phyloP scores from a whole-genome alignment of 2,329 filamentous ascomycete genomes.

The Aspergillus sergii region DNA sequence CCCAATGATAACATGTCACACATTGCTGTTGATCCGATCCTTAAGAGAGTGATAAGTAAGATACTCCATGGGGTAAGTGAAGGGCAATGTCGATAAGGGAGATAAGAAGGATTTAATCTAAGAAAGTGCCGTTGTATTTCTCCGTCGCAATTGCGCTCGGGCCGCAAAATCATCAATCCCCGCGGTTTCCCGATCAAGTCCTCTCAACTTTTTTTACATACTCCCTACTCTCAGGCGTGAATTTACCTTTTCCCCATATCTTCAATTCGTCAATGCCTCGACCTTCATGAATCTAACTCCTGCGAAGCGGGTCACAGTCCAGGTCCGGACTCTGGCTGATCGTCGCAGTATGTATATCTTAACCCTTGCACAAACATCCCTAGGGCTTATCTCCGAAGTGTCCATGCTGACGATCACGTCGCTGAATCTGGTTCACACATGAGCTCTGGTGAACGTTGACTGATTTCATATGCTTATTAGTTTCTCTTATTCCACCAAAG shows the following conservation, averaged over 20 bases:
- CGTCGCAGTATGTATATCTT: conserved; percentile 38
- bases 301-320: conserved; percentile 43
- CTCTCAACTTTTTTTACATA: neutral
- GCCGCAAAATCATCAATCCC: conserved; percentile 23
- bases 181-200: conserved; percentile 9
- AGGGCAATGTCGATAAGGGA: neutral
- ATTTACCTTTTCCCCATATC: neutral
- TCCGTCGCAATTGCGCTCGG: conserved; percentile 23
- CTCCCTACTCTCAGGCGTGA: neutral
- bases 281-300: conserved; percentile 43
- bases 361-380: neutral
- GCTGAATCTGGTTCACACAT: neutral
- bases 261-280: conserved; percentile 23
- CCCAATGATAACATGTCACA: neutral
- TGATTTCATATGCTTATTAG: conserved; percentile 23
- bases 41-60: neutral
- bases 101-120: conserved; percentile 9
- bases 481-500: conserved; percentile 32
- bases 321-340: conserved; percentile 41
- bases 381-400: conserved; percentile 21
- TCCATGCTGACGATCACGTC: conserved; percentile 6
- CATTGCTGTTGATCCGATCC: neutral
- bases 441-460: neutral
- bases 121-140: conserved; percentile 21
- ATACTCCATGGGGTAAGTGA: neutral